Evolutionary conservation across 208 protist species (phyloP), one percentile per base, ranked within the genome.

Genomic region (Crithidia bombi): DNA sequence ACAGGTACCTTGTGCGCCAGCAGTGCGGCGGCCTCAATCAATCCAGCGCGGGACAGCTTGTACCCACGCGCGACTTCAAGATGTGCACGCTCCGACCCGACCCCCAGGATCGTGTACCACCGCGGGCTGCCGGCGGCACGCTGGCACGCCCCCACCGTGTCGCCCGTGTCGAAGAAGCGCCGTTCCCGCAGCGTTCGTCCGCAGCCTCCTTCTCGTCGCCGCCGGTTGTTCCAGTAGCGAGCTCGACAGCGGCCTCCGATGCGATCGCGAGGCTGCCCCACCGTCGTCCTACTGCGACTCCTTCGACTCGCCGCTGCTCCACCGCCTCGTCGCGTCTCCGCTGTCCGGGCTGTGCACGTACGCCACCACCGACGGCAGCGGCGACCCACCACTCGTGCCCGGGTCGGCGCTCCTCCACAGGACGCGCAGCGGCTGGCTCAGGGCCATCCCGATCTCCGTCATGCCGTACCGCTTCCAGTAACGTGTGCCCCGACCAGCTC

Each of bases 361-460:
- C 9, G 80, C 78, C 54, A 86, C 41, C 39, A 98, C 92, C 25
- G 80, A 86, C 35, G 92, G 96, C 41, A 98, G 71, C 23, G 95
- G 90, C 19, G 52, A 72, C 14, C 97, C 97, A n/a, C 98, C 97
- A n/a, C n/a, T n/a, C 21, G 82, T 94, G 23, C 96, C 98, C 15
- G 89, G 82, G 10, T 86, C n/a, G 47, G 9, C 98, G 77, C 7
- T 85, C 58, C 10, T 63, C 47, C n/a, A 96, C 33, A 1, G 91
- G 89, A 6, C 52, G n/a, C n/a, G 57, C 15, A 97, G 67, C 15
- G 92, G 90, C 70, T 99, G 98, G 17, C 93, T 93, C 30, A 99
- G 69, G n/a, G 87, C 94, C 96, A 99, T 99, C 39, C 97, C 97
- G 67, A 98, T 97, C 81, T 99, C 98, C 12, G 98, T 98, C 98